A percentile compares a stretch with the other conserved stretches of the same genome.
Conservation (phyloP, 2,329 filamentous ascomycete genomes). For the Xylaria sp. region DNA sequence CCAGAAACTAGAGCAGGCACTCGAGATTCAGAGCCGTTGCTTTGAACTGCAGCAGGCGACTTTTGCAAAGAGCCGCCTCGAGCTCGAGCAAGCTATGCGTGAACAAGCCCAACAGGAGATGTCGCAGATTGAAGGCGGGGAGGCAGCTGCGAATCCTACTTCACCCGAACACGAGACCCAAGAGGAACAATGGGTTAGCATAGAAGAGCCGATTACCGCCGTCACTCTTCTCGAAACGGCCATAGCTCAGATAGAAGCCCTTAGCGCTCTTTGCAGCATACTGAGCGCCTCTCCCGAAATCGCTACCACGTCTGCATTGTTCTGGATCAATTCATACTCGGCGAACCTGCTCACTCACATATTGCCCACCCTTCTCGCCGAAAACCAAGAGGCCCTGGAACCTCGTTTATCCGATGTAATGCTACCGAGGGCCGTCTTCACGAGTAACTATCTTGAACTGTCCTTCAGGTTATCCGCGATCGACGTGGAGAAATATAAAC, state of each 20-base stretch:
- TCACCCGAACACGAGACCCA: constrained; percentile 44
- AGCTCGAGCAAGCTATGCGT: constrained; percentile 45
- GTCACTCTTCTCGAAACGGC: constrained; percentile 75
- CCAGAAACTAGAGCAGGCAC: constrained; percentile 52
- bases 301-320: constrained; percentile 52
- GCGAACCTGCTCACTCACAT: constrained; percentile 55
- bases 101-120: constrained; percentile 45
- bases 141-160: constrained; percentile 43
- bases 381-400: constrained; percentile 25
- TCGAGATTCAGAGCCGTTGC: constrained; percentile 53
- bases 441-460: constrained; percentile 44
- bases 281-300: constrained; percentile 49
- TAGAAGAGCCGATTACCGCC: constrained; percentile 74
- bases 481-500: constrained; percentile 44
- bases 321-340: constrained; percentile 69
- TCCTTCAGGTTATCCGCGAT: constrained; percentile 43
- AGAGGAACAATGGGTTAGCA: constrained; percentile 71
- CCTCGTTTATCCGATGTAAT: constrained; percentile 40
- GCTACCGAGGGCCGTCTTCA: constrained; percentile 44
- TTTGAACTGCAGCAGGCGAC: constrained; percentile 61
- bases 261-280: constrained; percentile 62
- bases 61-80: constrained; percentile 43
- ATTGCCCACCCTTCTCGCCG: constrained; percentile 29
- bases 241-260: constrained; percentile 69
- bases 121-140: not conserved